Conservation (phyloP, 768 basidiomycete species). For the Cyclocybe cylindracea region DNA sequence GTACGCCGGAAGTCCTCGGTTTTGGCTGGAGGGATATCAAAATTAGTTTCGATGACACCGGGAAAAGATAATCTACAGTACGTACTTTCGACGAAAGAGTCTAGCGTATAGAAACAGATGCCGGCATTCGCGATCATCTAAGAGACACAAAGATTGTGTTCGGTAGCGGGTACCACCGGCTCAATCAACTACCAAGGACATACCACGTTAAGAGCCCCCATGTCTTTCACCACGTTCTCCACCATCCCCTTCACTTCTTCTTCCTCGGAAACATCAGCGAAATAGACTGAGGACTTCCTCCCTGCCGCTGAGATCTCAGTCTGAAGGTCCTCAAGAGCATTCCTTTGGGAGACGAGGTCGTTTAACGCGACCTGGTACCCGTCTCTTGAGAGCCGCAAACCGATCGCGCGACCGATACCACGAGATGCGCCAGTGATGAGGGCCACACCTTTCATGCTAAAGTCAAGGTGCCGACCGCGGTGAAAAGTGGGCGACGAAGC, state of each 20-base stretch:
- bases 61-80: neutral
- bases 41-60: neutral
- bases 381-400: conserved; percentile 44
- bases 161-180: too few species aligned
- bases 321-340: conserved; percentile 27
- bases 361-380: conserved; percentile 48
- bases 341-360: conserved; percentile 32
- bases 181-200: conserved; percentile 8
- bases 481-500: too few species aligned
- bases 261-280: conserved; percentile 41
- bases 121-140: conserved; percentile 35
- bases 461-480: too few species aligned
- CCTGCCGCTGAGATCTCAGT: conserved; percentile 27
- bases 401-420: conserved; percentile 51
- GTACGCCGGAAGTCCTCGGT: conserved; percentile 40
- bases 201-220: conserved; percentile 50
- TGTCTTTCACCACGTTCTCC: conserved; percentile 21
- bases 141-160: neutral
- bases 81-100: conserved; percentile 20
- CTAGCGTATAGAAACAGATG: conserved; percentile 6
- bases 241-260: conserved; percentile 42
- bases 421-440: conserved; percentile 34
- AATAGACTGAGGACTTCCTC: conserved; percentile 10
- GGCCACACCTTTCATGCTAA: conserved; percentile 13
- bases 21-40: conserved; percentile 22